These are phyloP conservation scores for Pyropia yezoensis DNA, from an alignment of 23 red algal species.

Conservation along the genomic window DNA sequence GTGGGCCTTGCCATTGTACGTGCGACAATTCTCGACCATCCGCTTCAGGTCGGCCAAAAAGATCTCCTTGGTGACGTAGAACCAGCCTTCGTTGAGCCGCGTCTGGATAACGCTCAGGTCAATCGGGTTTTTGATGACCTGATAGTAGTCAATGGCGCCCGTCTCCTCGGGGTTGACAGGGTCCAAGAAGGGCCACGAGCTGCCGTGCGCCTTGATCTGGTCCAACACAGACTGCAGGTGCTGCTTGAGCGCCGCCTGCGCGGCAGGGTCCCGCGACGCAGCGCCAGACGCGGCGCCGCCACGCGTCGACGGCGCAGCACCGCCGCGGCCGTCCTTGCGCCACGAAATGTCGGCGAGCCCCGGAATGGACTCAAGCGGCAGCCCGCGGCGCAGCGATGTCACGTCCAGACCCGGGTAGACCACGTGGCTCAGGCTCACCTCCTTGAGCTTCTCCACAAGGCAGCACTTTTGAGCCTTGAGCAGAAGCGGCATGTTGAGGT, in stretches of 20 bases:
- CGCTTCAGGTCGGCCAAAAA: constrained; percentile 92
- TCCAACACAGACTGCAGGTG: constrained; percentile 88
- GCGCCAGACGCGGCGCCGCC: constrained; percentile 49
- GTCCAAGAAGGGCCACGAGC: constrained; percentile 97
- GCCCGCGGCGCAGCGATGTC: constrained; percentile 23
- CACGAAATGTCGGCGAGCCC: constrained; percentile 68
- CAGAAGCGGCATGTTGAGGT: constrained; percentile 90
- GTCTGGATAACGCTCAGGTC: constrained; percentile 89
- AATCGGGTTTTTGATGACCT: constrained; percentile 99
- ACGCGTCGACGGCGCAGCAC: constrained; percentile 28
- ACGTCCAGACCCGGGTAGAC: constrained; percentile 95
- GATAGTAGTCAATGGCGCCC: constrained; percentile 95
- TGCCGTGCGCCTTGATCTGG: constrained; percentile 81
- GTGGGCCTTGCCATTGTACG: constrained; percentile 91
- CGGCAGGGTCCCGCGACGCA: constrained; percentile 41
- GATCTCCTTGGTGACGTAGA: constrained; percentile 96
- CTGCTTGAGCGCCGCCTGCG: constrained; percentile 69
- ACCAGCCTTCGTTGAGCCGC: constrained; percentile 81
- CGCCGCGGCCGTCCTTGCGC: constrained; percentile 40
- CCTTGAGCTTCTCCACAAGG: constrained; percentile 86
- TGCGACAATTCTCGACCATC: constrained; percentile 90
- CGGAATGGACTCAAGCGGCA: constrained; percentile 87
- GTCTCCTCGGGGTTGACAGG: constrained; percentile 93
- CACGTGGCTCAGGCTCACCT: constrained; percentile 82
- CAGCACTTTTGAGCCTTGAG: constrained; percentile 95